Evolutionary conservation across 495 filamentous ascomycete species (phyloP).

Genomic region (Neurospora sp.): DNA sequence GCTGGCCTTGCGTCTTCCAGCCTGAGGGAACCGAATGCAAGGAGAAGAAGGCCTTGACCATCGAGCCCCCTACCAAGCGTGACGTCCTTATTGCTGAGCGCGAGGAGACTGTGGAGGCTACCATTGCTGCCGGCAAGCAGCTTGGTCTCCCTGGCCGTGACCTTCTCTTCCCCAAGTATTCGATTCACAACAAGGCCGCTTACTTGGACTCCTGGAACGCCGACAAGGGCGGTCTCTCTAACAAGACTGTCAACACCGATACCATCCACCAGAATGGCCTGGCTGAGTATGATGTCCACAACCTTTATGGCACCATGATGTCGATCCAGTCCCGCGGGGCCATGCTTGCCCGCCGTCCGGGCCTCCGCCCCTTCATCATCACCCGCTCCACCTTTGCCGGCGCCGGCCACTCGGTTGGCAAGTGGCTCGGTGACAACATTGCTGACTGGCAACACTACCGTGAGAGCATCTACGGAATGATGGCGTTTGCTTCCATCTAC

Average conservation of each 20-base stretch:
- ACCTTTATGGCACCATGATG: constrained; percentile 87
- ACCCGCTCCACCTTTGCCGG: constrained; percentile 79
- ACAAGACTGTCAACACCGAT: constrained; percentile 66
- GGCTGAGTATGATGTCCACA: constrained; percentile 71
- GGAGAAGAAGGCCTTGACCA: neutral
- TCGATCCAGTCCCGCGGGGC: constrained; percentile 52
- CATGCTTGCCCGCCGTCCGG: constrained; percentile 60
- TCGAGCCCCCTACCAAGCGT: neutral
- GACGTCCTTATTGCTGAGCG: neutral
- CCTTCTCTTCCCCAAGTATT: constrained; percentile 62
- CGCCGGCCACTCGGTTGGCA: constrained; percentile 65
- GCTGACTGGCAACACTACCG: constrained; percentile 66
- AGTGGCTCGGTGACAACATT: constrained; percentile 84
- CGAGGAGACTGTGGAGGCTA: neutral
- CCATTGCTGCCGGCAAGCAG: constrained; percentile 23
- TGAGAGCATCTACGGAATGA: constrained; percentile 53
- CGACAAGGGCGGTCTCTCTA: constrained; percentile 51
- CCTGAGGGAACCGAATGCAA: constrained; percentile 34
- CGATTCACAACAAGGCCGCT: constrained; percentile 59
- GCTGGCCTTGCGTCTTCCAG: constrained; percentile 64
- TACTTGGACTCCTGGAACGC: constrained; percentile 35
- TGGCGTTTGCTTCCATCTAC: constrained; percentile 71
- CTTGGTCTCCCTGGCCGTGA: constrained; percentile 53
- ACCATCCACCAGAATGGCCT: constrained; percentile 63
- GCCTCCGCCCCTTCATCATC: constrained; percentile 64